phyloP scores from a whole-genome alignment of 176 grass and related monocot genomes.

The Triticum dicoccoides region DNA sequence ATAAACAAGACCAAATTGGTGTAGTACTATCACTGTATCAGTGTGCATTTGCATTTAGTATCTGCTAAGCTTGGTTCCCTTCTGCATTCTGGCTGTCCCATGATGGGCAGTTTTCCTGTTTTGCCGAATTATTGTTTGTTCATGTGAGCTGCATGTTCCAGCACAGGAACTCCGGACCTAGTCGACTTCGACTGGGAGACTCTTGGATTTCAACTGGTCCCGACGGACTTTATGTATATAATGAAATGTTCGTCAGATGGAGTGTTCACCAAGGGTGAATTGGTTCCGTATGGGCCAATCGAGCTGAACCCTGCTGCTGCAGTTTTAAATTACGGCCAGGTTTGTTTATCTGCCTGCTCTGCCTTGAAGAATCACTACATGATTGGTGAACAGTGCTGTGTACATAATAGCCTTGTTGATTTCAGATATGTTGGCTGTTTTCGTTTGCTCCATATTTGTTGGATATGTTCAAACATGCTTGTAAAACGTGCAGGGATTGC shows the following conservation, averaged over 20 bases:
- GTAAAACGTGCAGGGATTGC: conserved; percentile 53
- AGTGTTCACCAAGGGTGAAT: conserved; percentile 67
- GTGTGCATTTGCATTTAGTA: conserved; percentile 7
- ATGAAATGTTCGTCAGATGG: conserved; percentile 64
- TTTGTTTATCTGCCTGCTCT: conserved; percentile 21
- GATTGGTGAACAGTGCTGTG: neutral
- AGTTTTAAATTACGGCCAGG: conserved; percentile 97
- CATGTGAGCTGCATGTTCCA: conserved; percentile 21
- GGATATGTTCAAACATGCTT: neutral
- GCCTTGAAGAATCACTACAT: conserved; percentile 5
- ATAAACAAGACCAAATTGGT: neutral
- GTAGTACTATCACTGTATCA: neutral
- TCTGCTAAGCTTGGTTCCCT: neutral
- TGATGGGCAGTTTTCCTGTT: neutral
- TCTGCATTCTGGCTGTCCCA: neutral
- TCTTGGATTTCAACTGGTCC: conserved; percentile 73
- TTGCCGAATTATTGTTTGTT: neutral
- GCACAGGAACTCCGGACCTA: conserved; percentile 52
- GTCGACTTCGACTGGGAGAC: conserved; percentile 79
- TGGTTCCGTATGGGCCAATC: conserved; percentile 65
- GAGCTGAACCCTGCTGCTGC: conserved; percentile 73
- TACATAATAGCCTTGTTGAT: neutral
- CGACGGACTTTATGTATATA: conserved; percentile 83
- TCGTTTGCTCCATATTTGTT: conserved; percentile 1
- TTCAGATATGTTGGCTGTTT: neutral